Base-by-base conservation (phyloP, 1,284 basidiomycete genomes). In the Malassezia pachydermatis region DNA sequence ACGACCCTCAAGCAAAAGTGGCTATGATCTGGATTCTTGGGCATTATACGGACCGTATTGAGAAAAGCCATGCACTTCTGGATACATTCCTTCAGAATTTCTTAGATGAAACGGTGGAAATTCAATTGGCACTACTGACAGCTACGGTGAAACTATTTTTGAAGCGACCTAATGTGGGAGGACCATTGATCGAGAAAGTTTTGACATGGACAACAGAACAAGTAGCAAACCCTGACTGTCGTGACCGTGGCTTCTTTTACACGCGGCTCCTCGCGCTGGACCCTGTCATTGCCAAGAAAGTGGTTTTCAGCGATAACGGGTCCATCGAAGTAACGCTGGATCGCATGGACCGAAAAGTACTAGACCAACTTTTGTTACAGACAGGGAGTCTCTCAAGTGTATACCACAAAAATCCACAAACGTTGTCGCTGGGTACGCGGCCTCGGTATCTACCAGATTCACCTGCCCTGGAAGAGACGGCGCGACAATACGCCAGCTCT, bases 1-100 rank as follows among this genome's bases (percentile, higher is more conserved):
- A 98, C 63, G 92, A 96, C 72, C 85, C 92, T 0, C 92, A 98
- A 73, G 84, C 90, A 2, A 95, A 95, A 63, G 22, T 90, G 1
- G 84, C 90, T 2, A 88, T 98, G 80, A 82, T 99, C 48, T 99
- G 94, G 94, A 90, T 98, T 63, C 78, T 98, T 43, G 94, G 94
- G 1, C 88, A 99, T 74, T 98, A 90, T 67, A 88, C 92, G 5
- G 83, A 98, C 70, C 80, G 84, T 62, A 98, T 99, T 54, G 88
- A 95, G 50, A 95, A 96, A 63, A 86, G 84, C 7, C 89, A 95
- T 67, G 90, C 98, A 63, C 78, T 98, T 40, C 77, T 99, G 64
- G 89, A 94, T 57, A 89, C 94, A 58, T 79, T 96, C 51, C 76
- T 90, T 37, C 90, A 85, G 58, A 83, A 80, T 2, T 99, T 98